phyloP scores from a whole-genome alignment of 225 moss, liverwort and hornwort genomes.

The Sphagnum contortum region DNA sequence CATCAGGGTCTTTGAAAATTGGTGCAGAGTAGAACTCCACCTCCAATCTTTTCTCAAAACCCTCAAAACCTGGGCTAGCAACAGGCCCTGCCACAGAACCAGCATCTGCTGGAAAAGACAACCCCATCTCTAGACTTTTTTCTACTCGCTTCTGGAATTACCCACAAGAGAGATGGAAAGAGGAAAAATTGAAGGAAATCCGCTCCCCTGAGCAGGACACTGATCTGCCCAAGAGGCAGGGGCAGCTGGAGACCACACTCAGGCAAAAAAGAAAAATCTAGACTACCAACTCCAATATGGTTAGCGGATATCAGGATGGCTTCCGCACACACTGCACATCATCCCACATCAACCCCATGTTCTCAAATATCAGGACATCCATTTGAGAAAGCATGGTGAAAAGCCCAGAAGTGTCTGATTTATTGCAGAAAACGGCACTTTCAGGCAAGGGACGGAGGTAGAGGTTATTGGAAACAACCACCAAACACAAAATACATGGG shows the following conservation, averaged over 20 bases:
- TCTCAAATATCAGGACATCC: too few species aligned
- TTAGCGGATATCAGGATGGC: constrained; percentile 97
- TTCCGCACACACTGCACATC: constrained; percentile 94
- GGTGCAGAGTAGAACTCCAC: constrained; percentile 60
- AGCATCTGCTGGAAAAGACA: constrained; percentile 15
- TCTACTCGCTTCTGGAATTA: too few species aligned
- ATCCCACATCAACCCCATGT: neutral
- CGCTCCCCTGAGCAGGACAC: constrained; percentile 55
- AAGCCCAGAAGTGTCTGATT: too few species aligned
- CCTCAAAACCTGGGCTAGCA: constrained; percentile 69
- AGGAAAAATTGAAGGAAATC: constrained; percentile 19
- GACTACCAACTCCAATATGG: constrained; percentile 17
- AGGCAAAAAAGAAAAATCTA: constrained; percentile 19
- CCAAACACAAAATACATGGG: too few species aligned
- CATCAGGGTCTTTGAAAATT: constrained; percentile 53
- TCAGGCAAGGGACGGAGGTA: too few species aligned
- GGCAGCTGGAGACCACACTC: constrained; percentile 23
- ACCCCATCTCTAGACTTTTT: constrained; percentile 31
- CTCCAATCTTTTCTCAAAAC: constrained; percentile 85
- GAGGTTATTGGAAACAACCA: too few species aligned
- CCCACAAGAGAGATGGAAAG: neutral
- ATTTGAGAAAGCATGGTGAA: too few species aligned
- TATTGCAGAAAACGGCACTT: too few species aligned
- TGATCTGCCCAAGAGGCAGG: constrained; percentile 22
- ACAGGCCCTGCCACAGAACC: constrained; percentile 15